Base-by-base conservation (phyloP, 352 stramenopile species). In the Globisporangium uncinulatum region DNA sequence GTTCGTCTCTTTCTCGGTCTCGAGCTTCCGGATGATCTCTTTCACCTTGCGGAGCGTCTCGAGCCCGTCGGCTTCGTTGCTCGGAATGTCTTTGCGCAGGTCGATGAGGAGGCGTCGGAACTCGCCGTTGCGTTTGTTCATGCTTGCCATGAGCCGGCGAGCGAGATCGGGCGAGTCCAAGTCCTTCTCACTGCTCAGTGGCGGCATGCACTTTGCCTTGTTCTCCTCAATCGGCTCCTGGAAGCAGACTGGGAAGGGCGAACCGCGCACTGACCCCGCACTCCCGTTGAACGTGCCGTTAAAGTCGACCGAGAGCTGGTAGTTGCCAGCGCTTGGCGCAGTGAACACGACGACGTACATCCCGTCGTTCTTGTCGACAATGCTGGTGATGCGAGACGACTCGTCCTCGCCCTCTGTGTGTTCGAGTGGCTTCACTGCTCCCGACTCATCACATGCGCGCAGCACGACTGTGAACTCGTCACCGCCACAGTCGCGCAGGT, bases 291-390 rank as follows among this genome's bases (percentile, higher is more conserved):
- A 99, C 0, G 93, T 98, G 0, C 95, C 96, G 13, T 82, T 73
- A 56, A 98, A 98, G 9, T 89, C 74, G 11, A 98, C 83, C 6
- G 81, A 78, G 36, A 99, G 68, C 20, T 80, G 67, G 59, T 97
- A 98, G 36, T 80, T 79, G 10, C 94, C 96, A 17, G 86, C 62
- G 19, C 69, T 62, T 6, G 88, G 76, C 24, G 92, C 79, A 2
- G 73, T 87, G 62, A 97, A 98, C 10, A 88, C 89, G 4, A 99
- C 94, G 32, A 94, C 69, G 56, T 99, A 98, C 4, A 87, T 97
- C 39, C 96, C 96, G 66, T 99, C 90, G 36, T 92, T 80, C 51
- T 97, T 93, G 67, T 99, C 95, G 24, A 73, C 31, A 45, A 93
- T 74, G 5, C 65, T 72, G 24, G 59, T 71, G 60, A 76, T 77